Base-by-base conservation (phyloP, 2,329 filamentous ascomycete genomes). In the Ascochyta clinopodiicola region DNA sequence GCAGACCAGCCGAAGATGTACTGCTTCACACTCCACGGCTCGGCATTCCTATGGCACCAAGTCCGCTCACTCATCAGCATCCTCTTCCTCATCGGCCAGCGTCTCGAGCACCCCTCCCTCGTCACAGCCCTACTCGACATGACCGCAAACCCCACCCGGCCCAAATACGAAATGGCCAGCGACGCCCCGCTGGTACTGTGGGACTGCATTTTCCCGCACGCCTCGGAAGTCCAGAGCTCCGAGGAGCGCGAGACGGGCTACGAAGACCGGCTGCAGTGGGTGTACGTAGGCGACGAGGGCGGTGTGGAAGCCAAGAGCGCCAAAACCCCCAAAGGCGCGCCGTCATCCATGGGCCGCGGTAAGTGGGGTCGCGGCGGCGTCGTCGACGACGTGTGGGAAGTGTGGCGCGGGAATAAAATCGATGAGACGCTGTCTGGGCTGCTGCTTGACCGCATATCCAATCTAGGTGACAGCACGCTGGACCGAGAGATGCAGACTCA, bases 31-130 rank as follows among this genome's bases (percentile, higher is more conserved):
- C 87, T 99, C 36, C 87, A 93, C 64, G 95, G 95, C 19, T 92
- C 90, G 7, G 95, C 93, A 1, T 99, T 99, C 76, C 79, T 99
- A 42, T 99, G 95, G 95, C 95, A 99, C 78, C 95, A 99, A 78
- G 96, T 99, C 64, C 88, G 95, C 22, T 91, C 94, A 79, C 93
- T 99, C 86, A 88, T 96, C n/a, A 86, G 88, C 15, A 81, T 98
- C 6, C 80, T 99, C n/a, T 98, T 99, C 79, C 81, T 95, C 10
- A 87, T 98, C 8, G 95, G 91, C 25, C 95, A 99, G 77, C 87
- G 92, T 0, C 84, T 96, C 15, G 95, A 99, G 74, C 73, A 81
- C 25, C 89, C 93, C 0, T 84, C 84, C 0, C 78, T 98, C 13
- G 81, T 98, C 38, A 82, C 86, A 46, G 82, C 88, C 22, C 81